These are phyloP conservation scores for Galeopsis tetrahit DNA, from an alignment of 257 asterid species.

Conservation along the genomic window DNA sequence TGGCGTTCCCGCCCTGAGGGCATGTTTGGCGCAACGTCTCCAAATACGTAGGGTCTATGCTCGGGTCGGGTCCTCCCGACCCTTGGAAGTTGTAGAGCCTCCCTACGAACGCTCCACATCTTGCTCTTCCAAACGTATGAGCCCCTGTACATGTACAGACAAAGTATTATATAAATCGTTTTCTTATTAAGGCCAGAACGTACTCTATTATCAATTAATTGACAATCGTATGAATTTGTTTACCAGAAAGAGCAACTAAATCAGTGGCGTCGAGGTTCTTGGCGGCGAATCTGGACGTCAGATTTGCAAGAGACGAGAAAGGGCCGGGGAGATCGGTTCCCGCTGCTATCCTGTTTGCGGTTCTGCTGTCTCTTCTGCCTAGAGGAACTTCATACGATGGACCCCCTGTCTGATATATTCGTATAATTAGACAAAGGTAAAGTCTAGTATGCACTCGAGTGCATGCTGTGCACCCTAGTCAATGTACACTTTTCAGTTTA, in stretches of 20 bases:
- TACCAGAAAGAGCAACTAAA: conserved; percentile 49
- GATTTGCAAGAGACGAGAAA: conserved; percentile 8
- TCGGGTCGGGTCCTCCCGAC: conserved; percentile 25
- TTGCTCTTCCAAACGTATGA: conserved; percentile 42
- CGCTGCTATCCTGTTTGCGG: conserved; percentile 40
- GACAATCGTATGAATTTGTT: no score
- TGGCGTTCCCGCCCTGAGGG: conserved; percentile 30
- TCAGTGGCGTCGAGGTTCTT: conserved; percentile 41
- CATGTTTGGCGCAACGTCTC: conserved; percentile 26
- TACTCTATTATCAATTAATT: no score
- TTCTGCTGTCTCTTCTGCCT: conserved; percentile 44
- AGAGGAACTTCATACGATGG: conserved; percentile 40
- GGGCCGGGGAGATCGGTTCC: conserved; percentile 36
- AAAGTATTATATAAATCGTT: no score
- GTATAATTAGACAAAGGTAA: no score
- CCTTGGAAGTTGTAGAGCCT: conserved; percentile 31
- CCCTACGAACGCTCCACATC: conserved; percentile 23
- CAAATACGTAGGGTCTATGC: conserved; percentile 19
- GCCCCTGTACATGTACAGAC: conserved; percentile 9
- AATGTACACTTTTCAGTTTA: no score
- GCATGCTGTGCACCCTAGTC: no score
- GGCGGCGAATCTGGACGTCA: conserved; percentile 28
- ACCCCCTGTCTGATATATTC: conserved; percentile 36
- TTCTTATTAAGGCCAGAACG: no score
- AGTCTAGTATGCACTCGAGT: no score